Evolutionary conservation across 306 rosid species (phyloP).

Genomic region (Prinsepia uniflora): DNA sequence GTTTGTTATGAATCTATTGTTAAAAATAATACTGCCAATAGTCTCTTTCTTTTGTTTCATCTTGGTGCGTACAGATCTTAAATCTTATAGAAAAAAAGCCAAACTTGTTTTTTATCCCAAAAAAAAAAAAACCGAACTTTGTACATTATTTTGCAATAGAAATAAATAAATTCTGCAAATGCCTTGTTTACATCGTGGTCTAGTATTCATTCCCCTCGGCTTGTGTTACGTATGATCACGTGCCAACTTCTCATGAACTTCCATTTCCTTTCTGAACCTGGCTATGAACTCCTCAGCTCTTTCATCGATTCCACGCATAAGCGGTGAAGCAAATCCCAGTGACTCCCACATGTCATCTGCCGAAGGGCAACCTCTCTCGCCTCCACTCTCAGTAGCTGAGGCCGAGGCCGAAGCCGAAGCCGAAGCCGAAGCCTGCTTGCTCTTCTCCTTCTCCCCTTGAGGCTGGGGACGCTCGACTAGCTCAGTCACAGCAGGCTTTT

Average conservation of each 20-base stretch:
- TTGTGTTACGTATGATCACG: constrained; percentile 11
- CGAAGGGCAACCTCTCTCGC: neutral
- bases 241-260: constrained; percentile 47
- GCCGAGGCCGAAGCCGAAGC: neutral
- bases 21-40: neutral
- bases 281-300: constrained; percentile 69
- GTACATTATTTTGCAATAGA: neutral
- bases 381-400: constrained; percentile 4
- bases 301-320: constrained; percentile 53
- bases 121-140: neutral
- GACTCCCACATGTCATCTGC: constrained; percentile 73
- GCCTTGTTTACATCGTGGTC: too few relatives aligned
- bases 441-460: neutral
- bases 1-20: neutral
- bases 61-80: too few relatives aligned
- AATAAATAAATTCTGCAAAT: too few relatives aligned
- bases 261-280: constrained; percentile 50
- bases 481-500: constrained; percentile 35
- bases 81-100: neutral
- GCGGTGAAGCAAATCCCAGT: constrained; percentile 53
- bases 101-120: too few relatives aligned
- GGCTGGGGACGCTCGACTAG: constrained; percentile 25
- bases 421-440: neutral
- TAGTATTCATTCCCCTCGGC: too few relatives aligned
- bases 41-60: too few relatives aligned